Evolutionary conservation across 129 eudicot genomes (phyloP), one percentile per base, ranked within the genome.

Genomic region (Artemisia tridentata): DNA sequence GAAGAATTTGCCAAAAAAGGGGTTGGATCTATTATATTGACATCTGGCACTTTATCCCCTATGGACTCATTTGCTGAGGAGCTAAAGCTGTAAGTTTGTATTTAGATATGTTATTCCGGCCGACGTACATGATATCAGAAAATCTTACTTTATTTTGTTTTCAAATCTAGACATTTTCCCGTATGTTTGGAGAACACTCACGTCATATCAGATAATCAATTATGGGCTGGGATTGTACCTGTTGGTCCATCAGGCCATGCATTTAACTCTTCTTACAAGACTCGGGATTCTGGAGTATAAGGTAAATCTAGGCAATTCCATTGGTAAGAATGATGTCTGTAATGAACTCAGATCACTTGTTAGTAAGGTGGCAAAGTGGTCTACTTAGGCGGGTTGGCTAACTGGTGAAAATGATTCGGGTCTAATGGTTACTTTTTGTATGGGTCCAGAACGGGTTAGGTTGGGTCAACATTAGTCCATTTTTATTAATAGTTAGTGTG

Each of bases 21-120:
- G 52, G 96, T 89, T 78, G 92, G 98, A 51, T 93, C 98, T 74
- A 82, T 93, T 63, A 87, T 93, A 71, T 79, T 93, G 88, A 93
- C 98, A 72, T 89, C 98, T 58, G 98, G 98, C 60, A 93, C 98
- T 52, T 84, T 93, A 73, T 89, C 98, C 16, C 98, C 98, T 16
- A 79, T 93, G 97, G 97, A 93, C 69, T 93, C 98, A 57, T 93
- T 93, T 87, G 98, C 98, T 31, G 90, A 93, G 63, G 98, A 93
- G 75, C 75, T 93, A 76, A 93, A 93, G 74, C 77, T 93, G 97
- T 93, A 74, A 76, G 98, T 74, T 71, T 27, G 56, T 19, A 63
- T 82, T 46, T 51, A 45, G 51, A 63, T 56, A 45, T 55, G 57
- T 70, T 76, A 8, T 72, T 59, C 13, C 34, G 23, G n/a, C 27